Base-by-base conservation (phyloP, 441 rosid species). In the Populus hybrid region DNA sequence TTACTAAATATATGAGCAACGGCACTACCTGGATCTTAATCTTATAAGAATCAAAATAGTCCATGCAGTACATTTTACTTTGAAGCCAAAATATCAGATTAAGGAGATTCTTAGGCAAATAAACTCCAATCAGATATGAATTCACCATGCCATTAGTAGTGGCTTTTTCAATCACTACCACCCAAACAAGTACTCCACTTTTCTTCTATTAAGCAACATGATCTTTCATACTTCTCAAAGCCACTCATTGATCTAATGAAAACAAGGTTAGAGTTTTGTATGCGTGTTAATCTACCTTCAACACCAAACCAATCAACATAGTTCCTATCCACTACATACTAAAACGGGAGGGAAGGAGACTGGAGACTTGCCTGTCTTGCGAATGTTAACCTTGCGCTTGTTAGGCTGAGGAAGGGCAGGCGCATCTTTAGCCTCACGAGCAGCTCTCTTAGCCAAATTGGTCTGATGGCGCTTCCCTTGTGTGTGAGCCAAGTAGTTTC, bases 401-500 rank as follows among this genome's bases (percentile, higher is more conserved):
- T 87, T 90, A 5, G 99, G 99, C 84, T 93, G 98, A 0, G 99
- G 97, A 81, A 90, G 92, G 67, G 95, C 88, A 0, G 98, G 97
- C 42, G 97, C 85, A 1, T 95, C 99, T 80, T 89, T 90, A 1
- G 98, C 98, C 89, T 95, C 99, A 1, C 99, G 95, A 8, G 98
- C 95, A 59, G 98, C 99, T 84, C 99, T 81, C 90, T 91, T 92
- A 9, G 97, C 97, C 85, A 92, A 89, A 78, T 95, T 95, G 73
- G 99, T 95, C 84, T 95, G 98, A 76, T 93, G 99, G 69, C 99
- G 90, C 86, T 95, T 95, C 84, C 97, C 99, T 74, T 93, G 98
- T 11, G 98, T 93, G 77, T 95, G 97, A 1, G 98, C 99, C 92
- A 93, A 85, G 85, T 93, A 95, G 84, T 95, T 95, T 26, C 99